A percentile compares a stretch with the other conserved stretches of the same genome.
Evolutionary conservation across 139 green algal species (phyloP).

Genomic region (Desmodesmus armatus): DNA sequence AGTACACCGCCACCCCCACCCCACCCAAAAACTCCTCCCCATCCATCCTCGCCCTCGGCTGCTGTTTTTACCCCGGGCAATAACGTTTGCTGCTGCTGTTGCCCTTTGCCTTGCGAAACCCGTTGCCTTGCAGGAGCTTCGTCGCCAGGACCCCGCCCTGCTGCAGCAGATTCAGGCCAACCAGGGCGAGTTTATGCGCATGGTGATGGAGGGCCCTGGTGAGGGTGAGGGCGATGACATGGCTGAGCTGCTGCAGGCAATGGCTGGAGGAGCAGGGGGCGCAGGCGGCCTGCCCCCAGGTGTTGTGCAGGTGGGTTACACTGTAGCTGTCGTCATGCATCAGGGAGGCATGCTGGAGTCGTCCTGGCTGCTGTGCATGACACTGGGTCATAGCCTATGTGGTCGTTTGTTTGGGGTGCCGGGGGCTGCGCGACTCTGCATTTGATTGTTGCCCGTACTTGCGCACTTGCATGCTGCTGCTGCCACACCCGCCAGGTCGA

Average conservation of each 20-base stretch:
- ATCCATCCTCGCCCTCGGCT: no score
- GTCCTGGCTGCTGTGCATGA: no score
- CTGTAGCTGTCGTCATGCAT: no score
- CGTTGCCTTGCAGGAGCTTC: constrained; percentile 95
- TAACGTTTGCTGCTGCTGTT: neutral
- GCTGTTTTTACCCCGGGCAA: neutral
- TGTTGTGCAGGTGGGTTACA: neutral
- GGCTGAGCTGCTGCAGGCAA: constrained; percentile 52
- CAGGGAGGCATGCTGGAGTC: no score
- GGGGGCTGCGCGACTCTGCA: no score
- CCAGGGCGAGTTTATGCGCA: constrained; percentile 89
- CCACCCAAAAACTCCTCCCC: no score
- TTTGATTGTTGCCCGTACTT: no score
- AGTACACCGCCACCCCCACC: neutral
- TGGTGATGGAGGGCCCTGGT: constrained; percentile 78
- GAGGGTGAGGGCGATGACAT: constrained; percentile 50
- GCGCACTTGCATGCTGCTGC: no score
- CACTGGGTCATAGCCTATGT: no score
- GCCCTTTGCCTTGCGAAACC: no score
- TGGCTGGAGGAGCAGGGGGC: constrained; percentile 42
- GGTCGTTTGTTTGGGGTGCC: no score
- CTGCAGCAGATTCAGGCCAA: constrained; percentile 66
- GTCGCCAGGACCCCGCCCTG: constrained; percentile 88
- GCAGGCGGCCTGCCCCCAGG: constrained; percentile 44
- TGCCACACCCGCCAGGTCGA: no score